Conservation (phyloP, 2,329 filamentous ascomycete genomes). For the Shiraia bambusicola region DNA sequence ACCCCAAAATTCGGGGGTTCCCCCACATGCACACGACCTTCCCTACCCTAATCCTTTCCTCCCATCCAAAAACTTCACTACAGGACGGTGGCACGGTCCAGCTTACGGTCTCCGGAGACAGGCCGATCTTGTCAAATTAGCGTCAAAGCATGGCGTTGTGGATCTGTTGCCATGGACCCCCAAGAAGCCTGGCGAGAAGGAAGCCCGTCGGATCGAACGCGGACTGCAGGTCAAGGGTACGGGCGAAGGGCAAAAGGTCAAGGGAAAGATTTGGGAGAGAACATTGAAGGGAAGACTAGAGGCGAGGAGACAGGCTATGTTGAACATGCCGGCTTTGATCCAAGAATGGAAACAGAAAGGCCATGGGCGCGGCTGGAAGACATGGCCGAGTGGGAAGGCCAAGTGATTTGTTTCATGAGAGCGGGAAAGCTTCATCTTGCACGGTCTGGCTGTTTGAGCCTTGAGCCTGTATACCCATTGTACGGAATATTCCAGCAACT, state of each 20-base stretch:
- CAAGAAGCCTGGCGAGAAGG: slow-evolving; percentile 72
- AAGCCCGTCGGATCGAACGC: slow-evolving; percentile 72
- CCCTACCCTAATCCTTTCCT: slow-evolving; percentile 76
- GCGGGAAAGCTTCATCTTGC: background rate
- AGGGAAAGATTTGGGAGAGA: slow-evolving; percentile 92
- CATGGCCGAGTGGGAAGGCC: slow-evolving; percentile 60
- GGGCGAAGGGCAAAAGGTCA: slow-evolving; percentile 87
- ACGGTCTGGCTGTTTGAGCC: background rate
- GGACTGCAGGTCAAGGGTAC: slow-evolving; percentile 89
- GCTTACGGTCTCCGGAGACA: slow-evolving; percentile 82
- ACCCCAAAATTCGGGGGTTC: slow-evolving; percentile 16
- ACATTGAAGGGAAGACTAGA: slow-evolving; percentile 81
- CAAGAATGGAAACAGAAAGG: slow-evolving; percentile 83
- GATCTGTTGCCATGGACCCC: slow-evolving; percentile 73
- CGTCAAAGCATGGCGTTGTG: slow-evolving; percentile 74
- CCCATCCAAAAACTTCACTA: slow-evolving; percentile 73
- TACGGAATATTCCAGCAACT: too few relatives aligned
- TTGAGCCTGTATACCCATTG: too few relatives aligned
- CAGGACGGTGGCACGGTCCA: slow-evolving; percentile 81
- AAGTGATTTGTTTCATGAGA: slow-evolving; percentile 1
- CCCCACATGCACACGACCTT: slow-evolving; percentile 43
- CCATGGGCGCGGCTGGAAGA: slow-evolving; percentile 73
- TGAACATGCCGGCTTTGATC: slow-evolving; percentile 91
- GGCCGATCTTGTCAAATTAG: slow-evolving; percentile 87
- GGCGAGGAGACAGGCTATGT: slow-evolving; percentile 85